Evolutionary conservation across 768 basidiomycete species (phyloP).

Genomic region (Kwoniella botswanensis): DNA sequence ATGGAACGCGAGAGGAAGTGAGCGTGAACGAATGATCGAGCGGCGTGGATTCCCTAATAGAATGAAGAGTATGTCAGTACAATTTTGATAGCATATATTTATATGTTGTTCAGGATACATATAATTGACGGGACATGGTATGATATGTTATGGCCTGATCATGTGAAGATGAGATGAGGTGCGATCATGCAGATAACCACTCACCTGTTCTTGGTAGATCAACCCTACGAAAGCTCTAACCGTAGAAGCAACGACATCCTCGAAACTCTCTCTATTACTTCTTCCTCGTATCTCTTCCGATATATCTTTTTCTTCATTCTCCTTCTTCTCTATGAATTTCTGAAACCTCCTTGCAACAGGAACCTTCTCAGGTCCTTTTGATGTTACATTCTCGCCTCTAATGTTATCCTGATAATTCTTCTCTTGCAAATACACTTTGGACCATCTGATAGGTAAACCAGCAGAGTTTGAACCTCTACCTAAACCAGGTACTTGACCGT

Average conservation of each 20-base stretch:
- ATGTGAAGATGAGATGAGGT: neutral
- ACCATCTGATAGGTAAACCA: conserved; percentile 30
- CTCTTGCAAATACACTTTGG: conserved; percentile 9
- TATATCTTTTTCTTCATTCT: conserved; percentile 61
- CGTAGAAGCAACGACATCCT: conserved; percentile 87
- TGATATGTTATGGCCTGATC: no score
- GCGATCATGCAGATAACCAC: conserved; percentile 25
- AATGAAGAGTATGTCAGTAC: neutral
- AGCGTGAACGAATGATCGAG: conserved; percentile 85
- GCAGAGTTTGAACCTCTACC: conserved; percentile 28
- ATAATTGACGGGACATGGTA: no score
- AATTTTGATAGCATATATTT: no score
- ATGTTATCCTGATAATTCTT: conserved; percentile 24
- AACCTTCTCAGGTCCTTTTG: conserved; percentile 23
- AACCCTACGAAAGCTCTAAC: conserved; percentile 85
- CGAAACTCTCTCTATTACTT: conserved; percentile 60
- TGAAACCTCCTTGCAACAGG: conserved; percentile 40
- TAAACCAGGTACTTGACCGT: conserved; percentile 25
- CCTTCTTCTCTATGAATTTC: conserved; percentile 19
- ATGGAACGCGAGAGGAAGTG: conserved; percentile 86
- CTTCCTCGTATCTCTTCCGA: conserved; percentile 5
- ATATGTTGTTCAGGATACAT: no score
- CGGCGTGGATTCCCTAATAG: conserved; percentile 67
- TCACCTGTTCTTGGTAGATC: conserved; percentile 82
- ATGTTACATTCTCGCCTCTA: conserved; percentile 44